Percentiles rank a stretch among this genome's conserved stretches.
phyloP scores from a whole-genome alignment of 345 rosid species.

The Diplotaxis tenuifolia region DNA sequence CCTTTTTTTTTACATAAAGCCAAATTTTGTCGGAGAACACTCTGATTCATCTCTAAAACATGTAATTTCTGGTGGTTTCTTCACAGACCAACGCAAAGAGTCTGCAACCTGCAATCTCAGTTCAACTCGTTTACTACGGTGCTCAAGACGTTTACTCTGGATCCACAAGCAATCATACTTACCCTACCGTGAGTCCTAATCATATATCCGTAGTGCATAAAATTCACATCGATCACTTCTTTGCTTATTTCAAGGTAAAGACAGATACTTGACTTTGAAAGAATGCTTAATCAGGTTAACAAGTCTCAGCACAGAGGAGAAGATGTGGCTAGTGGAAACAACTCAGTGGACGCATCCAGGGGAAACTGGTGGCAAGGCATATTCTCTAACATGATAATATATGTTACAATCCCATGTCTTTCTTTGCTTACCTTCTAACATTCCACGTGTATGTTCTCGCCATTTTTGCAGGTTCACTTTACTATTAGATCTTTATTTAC shows the following conservation, averaged over 20 bases:
- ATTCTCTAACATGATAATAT: neutral
- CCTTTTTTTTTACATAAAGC: neutral
- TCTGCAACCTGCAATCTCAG: slow-evolving; percentile 63
- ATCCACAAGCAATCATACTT: slow-evolving; percentile 41
- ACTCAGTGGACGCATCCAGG: slow-evolving; percentile 61
- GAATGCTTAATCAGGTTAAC: slow-evolving; percentile 15
- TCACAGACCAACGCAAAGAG: slow-evolving; percentile 41
- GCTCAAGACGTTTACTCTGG: slow-evolving; percentile 70
- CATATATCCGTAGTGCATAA: neutral
- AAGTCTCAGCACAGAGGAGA: slow-evolving; percentile 58
- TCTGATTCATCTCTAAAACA: neutral
- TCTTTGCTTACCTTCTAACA: slow-evolving; percentile 9
- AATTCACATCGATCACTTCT: neutral
- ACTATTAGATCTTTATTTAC: slow-evolving; percentile 50
- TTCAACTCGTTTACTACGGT: slow-evolving; percentile 84
- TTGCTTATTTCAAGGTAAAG: neutral
- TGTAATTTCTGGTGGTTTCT: neutral
- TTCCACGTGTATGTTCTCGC: neutral
- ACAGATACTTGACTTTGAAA: neutral
- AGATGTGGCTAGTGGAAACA: slow-evolving; percentile 47
- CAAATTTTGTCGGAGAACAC: neutral
- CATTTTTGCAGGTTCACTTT: slow-evolving; percentile 71
- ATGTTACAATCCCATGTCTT: neutral
- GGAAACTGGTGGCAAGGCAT: slow-evolving; percentile 98
- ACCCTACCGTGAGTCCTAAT: slow-evolving; percentile 52